Evolutionary conservation across 2,329 filamentous ascomycete genomes (phyloP).

Genomic region (Calonectria pauciramosa): DNA sequence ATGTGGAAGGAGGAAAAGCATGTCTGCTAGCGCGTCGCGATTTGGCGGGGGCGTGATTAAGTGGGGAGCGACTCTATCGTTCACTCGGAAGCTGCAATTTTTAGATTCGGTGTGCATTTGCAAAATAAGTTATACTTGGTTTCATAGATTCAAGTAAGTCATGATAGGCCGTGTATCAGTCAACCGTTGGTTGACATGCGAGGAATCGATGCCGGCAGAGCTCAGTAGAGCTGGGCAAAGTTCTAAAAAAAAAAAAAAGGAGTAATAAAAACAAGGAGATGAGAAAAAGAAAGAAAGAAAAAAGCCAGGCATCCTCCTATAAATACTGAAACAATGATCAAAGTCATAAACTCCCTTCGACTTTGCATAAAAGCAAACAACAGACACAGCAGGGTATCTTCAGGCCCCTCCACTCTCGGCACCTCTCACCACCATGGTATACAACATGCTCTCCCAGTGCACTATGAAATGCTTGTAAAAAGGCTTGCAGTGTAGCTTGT

Average conservation of each 20-base stretch:
- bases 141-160: slow-evolving; percentile 3
- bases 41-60: no score
- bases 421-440: slow-evolving; percentile 26
- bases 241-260: neutral
- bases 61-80: no score
- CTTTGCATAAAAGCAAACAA: slow-evolving; percentile 5
- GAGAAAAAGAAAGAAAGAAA: neutral
- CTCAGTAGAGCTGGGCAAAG: neutral
- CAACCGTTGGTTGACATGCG: neutral
- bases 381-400: slow-evolving; percentile 36
- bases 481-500: slow-evolving; percentile 14
- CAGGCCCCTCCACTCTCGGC: slow-evolving; percentile 18
- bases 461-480: slow-evolving; percentile 21
- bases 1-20: no score
- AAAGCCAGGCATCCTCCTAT: neutral
- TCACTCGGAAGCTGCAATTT: neutral
- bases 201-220: neutral
- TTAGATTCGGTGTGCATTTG: neutral
- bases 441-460: slow-evolving; percentile 10
- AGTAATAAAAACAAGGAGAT: neutral
- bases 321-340: slow-evolving; percentile 1
- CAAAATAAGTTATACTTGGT: neutral
- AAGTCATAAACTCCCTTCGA: neutral
- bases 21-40: no score
- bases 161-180: slow-evolving; percentile 1